Base-by-base conservation (phyloP, 2,329 filamentous ascomycete genomes). In the Tolypocladium sp. region DNA sequence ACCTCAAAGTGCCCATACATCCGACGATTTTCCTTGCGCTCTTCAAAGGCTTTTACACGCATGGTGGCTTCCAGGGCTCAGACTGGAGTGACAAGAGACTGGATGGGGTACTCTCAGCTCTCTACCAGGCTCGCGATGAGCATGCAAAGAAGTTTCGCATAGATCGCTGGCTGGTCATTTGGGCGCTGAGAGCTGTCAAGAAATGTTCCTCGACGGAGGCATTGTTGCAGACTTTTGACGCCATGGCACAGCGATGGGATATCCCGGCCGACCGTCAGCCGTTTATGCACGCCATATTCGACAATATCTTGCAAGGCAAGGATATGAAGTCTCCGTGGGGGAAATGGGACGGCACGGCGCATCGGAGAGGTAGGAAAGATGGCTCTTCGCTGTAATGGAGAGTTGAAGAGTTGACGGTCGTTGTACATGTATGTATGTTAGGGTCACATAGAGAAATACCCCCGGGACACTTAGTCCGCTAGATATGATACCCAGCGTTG, bases 21-120 rank as follows among this genome's bases (percentile, higher is more conserved):
- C 89, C 88, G 7, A 82, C 88, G 59, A 82, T 96, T 30, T 97
- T 93, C 67, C 78, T 94, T 42, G 81, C 88, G 9, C 77, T 97
- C 4, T 90, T 97, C 74, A 88, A 91, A 66, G 92, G 90, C 0
- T 99, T 97, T 69, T 79, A 82, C 38, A 72, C 77, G 2, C 87
- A 96, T 68, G 93, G 92, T 13, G 86, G 85, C 33, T 69, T 77
- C 30, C 77, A 63, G 1, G 73, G 86, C 63, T 86, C 86, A 0
- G 79, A 84, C 15, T 99, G 94, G 93, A 91, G 84, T 35, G 76
- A 78, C 37, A 73, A 81, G 63, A 82, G 85, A n/a, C 81, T 97
- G 3, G 80, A 87, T 51, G 79, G 78, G 49, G 83, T 91, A 13
- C 89, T 89, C 80, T 71, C 78, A 10, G 82, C 88, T 1, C 85